Percentiles rank a stretch among this genome's conserved stretches.
Conservation (phyloP, 768 basidiomycete genomes). For the Trametes villosa region DNA sequence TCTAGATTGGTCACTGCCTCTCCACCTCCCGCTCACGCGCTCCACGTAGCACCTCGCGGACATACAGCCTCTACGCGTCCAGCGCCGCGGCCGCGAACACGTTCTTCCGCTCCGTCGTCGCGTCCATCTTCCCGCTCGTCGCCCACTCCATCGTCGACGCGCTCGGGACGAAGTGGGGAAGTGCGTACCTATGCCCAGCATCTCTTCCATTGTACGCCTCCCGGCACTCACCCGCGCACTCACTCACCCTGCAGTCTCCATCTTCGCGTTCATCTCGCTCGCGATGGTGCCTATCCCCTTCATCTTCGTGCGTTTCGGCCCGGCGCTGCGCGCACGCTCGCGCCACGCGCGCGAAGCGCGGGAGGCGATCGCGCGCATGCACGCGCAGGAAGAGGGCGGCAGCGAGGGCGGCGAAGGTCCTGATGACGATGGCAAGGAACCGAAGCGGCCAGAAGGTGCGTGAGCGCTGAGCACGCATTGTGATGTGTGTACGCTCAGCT, state of each 20-base stretch:
- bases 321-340: conserved; percentile 27
- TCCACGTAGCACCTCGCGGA: conserved; percentile 21
- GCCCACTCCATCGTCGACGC: conserved; percentile 23
- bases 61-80: conserved; percentile 27
- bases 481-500: too few relatives aligned
- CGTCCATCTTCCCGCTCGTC: conserved; percentile 26
- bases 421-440: too few relatives aligned
- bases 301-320: conserved; percentile 31
- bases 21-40: neutral
- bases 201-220: neutral
- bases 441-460: too few relatives aligned
- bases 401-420: neutral
- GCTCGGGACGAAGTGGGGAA: conserved; percentile 32
- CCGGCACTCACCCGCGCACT: neutral
- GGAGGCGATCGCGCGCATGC: conserved; percentile 18
- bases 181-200: conserved; percentile 8
- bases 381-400: neutral
- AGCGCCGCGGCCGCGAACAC: conserved; percentile 27
- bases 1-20: neutral
- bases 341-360: conserved; percentile 26
- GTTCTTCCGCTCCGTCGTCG: conserved; percentile 26
- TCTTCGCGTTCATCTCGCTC: conserved; percentile 31
- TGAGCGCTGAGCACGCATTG: too few relatives aligned
- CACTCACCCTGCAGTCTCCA: conserved; percentile 17
- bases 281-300: conserved; percentile 29